Conservation (phyloP, 352 stramenopile genomes). For the Pythium phragmiticola region DNA sequence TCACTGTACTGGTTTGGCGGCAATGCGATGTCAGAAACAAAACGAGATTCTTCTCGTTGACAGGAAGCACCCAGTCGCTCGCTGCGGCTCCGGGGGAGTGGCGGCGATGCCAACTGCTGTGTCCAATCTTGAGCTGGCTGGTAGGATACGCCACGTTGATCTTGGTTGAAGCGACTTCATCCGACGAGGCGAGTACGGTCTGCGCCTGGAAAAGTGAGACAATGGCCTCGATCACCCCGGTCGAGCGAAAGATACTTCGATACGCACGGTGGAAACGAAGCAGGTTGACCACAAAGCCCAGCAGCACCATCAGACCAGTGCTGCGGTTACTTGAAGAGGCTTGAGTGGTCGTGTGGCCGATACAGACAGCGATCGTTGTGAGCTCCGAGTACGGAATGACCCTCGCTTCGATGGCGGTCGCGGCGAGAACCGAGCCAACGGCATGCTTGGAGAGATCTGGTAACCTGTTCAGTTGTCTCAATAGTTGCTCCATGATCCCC, state of each 20-base stretch:
- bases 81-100: constrained; percentile 12
- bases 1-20: constrained; percentile 30
- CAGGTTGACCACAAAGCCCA: constrained; percentile 30
- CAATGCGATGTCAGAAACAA: constrained; percentile 54
- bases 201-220: constrained; percentile 45
- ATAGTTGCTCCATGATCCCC: constrained; percentile 36
- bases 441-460: constrained; percentile 49
- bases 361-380: constrained; percentile 31
- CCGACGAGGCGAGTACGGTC: constrained; percentile 29
- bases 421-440: constrained; percentile 53
- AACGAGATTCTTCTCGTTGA: constrained; percentile 40
- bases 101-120: constrained; percentile 20
- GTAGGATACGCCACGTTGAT: constrained; percentile 56
- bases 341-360: constrained; percentile 31
- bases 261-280: constrained; percentile 47
- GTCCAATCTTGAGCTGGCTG: constrained; percentile 33
- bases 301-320: constrained; percentile 31
- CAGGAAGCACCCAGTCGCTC: constrained; percentile 11
- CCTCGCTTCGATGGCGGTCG: constrained; percentile 52
- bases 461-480: constrained; percentile 44
- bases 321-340: neutral
- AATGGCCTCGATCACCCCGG: constrained; percentile 40
- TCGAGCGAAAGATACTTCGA: constrained; percentile 34
- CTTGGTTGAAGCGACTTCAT: constrained; percentile 30
- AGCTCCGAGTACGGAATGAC: constrained; percentile 60